Conservation (phyloP, 176 grass and related monocot genomes). For the Avena sativa region DNA sequence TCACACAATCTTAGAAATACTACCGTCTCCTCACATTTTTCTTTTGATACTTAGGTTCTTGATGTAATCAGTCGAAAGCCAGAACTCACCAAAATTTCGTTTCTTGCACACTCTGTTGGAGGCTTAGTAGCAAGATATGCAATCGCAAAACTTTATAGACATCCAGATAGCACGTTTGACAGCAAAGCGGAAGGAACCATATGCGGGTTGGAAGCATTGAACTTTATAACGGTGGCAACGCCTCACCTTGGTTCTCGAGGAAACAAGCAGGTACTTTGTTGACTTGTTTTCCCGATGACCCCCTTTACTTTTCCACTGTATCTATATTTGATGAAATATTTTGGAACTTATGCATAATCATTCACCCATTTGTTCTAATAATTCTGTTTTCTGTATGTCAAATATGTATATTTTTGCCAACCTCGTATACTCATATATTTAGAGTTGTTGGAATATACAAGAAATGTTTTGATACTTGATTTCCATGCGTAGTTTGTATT, state of each 20-base stretch:
- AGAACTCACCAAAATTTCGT: conserved; percentile 80
- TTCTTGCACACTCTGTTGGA: conserved; percentile 88
- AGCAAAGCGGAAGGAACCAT: conserved; percentile 55
- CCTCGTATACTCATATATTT: not conserved
- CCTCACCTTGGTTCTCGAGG: conserved; percentile 93
- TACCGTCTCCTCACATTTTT: conserved; percentile 6
- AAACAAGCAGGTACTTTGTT: conserved; percentile 71
- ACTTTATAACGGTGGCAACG: conserved; percentile 88
- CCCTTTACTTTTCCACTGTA: not conserved
- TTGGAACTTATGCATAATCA: conserved; percentile 11
- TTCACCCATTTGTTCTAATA: not conserved
- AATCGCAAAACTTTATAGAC: conserved; percentile 75
- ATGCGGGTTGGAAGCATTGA: conserved; percentile 72
- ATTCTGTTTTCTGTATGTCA: not conserved
- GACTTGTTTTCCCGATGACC: not conserved
- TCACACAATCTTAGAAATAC: not conserved
- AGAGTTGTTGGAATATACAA: not conserved
- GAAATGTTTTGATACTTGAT: not conserved
- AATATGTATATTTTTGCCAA: not conserved
- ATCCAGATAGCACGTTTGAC: conserved; percentile 27
- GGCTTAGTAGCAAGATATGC: conserved; percentile 91
- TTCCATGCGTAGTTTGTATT: not conserved
- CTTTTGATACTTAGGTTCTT: conserved; percentile 56
- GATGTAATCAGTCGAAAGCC: conserved; percentile 64
- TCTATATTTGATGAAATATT: not conserved